phyloP scores from a whole-genome alignment of 345 rosid species.

The Syzygium aromaticum region DNA sequence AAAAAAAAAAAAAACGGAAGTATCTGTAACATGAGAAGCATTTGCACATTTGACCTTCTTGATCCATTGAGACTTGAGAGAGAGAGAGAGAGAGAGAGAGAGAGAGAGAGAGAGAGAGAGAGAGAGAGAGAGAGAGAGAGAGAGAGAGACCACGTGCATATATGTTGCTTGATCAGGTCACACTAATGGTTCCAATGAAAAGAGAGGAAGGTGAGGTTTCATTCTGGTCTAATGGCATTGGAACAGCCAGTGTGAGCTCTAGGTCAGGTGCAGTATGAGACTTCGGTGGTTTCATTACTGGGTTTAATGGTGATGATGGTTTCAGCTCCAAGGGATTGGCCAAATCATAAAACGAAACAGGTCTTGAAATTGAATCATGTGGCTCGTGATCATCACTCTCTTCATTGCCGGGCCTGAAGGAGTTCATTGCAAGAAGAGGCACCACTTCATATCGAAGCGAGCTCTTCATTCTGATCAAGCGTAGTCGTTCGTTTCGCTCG shows the following conservation, averaged over 20 bases:
- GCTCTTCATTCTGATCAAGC: neutral
- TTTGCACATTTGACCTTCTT: neutral
- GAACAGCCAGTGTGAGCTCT: constrained; percentile 44
- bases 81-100: neutral
- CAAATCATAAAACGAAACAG: neutral
- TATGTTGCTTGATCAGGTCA: neutral
- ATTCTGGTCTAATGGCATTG: constrained; percentile 17
- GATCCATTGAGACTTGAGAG: neutral
- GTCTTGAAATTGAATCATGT: neutral
- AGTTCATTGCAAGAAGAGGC: constrained; percentile 2
- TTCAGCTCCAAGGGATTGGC: neutral
- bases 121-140: neutral
- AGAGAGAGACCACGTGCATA: neutral
- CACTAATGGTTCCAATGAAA: constrained; percentile 29
- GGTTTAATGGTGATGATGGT: neutral
- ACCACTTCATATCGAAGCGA: neutral
- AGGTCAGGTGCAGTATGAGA: constrained; percentile 18
- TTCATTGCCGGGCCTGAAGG: neutral
- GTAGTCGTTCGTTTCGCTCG: neutral
- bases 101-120: no score
- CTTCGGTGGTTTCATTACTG: neutral
- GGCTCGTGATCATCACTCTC: constrained; percentile 1
- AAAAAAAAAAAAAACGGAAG: neutral
- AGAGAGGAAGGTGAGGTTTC: constrained; percentile 15
- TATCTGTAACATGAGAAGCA: neutral